A percentile compares a stretch with the other conserved stretches of the same genome.
These are phyloP conservation scores for Globisporangium cylindrosporum DNA, from an alignment of 352 stramenopile species.

Conservation along the genomic window DNA sequence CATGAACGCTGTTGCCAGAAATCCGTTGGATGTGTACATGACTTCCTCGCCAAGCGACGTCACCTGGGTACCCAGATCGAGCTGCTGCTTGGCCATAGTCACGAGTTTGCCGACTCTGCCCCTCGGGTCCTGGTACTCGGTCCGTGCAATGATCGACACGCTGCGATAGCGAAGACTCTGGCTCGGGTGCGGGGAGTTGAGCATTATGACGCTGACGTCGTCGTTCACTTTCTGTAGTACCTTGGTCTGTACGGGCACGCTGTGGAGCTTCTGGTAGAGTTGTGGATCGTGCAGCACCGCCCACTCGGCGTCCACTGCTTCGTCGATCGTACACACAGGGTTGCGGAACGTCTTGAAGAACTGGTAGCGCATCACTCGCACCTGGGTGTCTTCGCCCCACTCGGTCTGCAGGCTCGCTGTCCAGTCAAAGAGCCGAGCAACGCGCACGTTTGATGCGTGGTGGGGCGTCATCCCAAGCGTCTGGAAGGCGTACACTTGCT, in stretches of 20 bases:
- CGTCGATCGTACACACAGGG: neutral
- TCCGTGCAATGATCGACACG: neutral
- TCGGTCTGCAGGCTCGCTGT: slow-evolving; percentile 1
- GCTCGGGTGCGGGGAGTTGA: neutral
- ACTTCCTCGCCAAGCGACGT: neutral
- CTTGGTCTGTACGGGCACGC: neutral
- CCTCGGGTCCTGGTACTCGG: neutral
- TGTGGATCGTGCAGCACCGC: neutral
- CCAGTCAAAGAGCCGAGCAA: slow-evolving; percentile 3
- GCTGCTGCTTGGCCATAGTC: slow-evolving; percentile 3
- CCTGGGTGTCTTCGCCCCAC: neutral
- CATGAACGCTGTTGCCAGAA: slow-evolving; percentile 4
- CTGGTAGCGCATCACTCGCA: slow-evolving; percentile 4
- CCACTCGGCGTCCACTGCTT: slow-evolving; percentile 6
- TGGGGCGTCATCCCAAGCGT: neutral
- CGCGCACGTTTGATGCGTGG: neutral
- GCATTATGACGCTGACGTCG: neutral
- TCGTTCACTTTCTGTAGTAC: neutral
- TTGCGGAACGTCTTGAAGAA: slow-evolving; percentile 10
- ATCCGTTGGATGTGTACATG: neutral
- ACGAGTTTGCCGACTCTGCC: neutral
- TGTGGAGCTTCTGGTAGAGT: slow-evolving; percentile 10
- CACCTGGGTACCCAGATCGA: neutral
- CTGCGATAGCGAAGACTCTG: slow-evolving; percentile 6
- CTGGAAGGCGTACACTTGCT: slow-evolving; percentile 7